Base-by-base conservation (phyloP, 805 yeast genomes). In the Myxozyma nipponensis region DNA sequence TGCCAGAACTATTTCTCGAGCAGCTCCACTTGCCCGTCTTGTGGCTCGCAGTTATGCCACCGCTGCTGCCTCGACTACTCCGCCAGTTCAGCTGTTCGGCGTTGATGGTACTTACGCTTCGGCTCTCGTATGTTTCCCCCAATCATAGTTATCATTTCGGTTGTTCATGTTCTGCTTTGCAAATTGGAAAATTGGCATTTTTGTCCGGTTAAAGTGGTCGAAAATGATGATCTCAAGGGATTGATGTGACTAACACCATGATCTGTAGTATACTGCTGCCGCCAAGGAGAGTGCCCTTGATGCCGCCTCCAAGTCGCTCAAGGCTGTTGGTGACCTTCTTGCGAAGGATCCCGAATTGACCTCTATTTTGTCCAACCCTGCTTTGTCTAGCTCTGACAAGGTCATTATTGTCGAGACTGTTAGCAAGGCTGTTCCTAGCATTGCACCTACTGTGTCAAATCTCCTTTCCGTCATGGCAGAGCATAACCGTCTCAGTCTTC, bases 101-200 rank as follows among this genome's bases (percentile, higher is more conserved):
- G 74, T 91, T 62, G 97, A 90, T 62, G 98, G 98, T 68, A 89
- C 98, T 59, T 91, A 91, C 72, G 98, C 98, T 62, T 79, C 88
- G 51, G 96, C 98, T 44, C 79, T 93, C 64, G 61, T 59, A 36
- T 25, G 58, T 43, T n/a, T n/a, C 3, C 21, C 19, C 5, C 26
- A 22, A 18, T 13, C 17, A 15, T 5, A 39, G 26, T 18, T 44
- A 3, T 38, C 17, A 15, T 25, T 17, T 42, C 3, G 13, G 2
- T 23, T 40, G 23, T 18, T 21, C 22, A 19, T 36, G 7, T 9
- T 42, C 9, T 2, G 17, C 17, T 13, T 22, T 10, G 3, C 17
- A 17, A 9, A 3, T 21, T 37, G 17, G 6, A 40, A n/a, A 7
- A 5, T 34, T 36, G 37, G 38, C 32, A 28, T 28, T 28, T 28